Percentiles rank a stretch among this genome's conserved stretches.
Evolutionary conservation across 371 early-diverging fungal genomes (phyloP).

Genomic region (Mortierella polycephala): DNA sequence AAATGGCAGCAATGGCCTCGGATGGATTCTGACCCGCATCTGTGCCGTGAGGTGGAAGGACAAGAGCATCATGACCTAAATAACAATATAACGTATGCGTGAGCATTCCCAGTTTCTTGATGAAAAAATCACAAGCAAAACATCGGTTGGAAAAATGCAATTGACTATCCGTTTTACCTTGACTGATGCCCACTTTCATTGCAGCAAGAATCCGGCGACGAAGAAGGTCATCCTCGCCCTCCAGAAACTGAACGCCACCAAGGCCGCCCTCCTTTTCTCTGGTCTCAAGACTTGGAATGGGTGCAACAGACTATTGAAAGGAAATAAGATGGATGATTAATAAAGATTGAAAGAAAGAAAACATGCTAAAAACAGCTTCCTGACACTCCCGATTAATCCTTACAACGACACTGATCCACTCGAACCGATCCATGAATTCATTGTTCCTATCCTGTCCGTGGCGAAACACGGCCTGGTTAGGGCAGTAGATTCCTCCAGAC

Average conservation of each 20-base stretch:
- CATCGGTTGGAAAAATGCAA: neutral
- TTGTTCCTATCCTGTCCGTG: constrained; percentile 28
- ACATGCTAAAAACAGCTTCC: neutral
- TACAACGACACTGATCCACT: constrained; percentile 55
- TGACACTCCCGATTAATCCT: neutral
- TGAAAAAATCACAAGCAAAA: no score
- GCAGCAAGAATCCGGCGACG: constrained; percentile 47
- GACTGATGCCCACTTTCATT: constrained; percentile 52
- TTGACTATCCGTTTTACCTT: constrained; percentile 20
- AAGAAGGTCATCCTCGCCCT: constrained; percentile 46
- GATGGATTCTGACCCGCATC: constrained; percentile 44
- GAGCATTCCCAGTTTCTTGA: no score
- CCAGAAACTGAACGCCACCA: constrained; percentile 52
- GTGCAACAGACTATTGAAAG: constrained; percentile 31
- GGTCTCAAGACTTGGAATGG: constrained; percentile 42
- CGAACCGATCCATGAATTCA: constrained; percentile 55
- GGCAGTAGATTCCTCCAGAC: constrained; percentile 47
- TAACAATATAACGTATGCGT: neutral
- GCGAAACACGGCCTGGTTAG: constrained; percentile 53
- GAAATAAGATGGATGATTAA: constrained; percentile 3
- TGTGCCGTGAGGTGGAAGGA: constrained; percentile 49
- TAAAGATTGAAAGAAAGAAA: neutral
- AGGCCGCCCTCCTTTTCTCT: constrained; percentile 50
- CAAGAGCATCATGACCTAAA: constrained; percentile 50
- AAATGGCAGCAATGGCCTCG: constrained; percentile 50